Percentiles rank a stretch among this genome's conserved stretches.
phyloP scores from a whole-genome alignment of 2,329 filamentous ascomycete species.

The Sporothrix dimorphospora region DNA sequence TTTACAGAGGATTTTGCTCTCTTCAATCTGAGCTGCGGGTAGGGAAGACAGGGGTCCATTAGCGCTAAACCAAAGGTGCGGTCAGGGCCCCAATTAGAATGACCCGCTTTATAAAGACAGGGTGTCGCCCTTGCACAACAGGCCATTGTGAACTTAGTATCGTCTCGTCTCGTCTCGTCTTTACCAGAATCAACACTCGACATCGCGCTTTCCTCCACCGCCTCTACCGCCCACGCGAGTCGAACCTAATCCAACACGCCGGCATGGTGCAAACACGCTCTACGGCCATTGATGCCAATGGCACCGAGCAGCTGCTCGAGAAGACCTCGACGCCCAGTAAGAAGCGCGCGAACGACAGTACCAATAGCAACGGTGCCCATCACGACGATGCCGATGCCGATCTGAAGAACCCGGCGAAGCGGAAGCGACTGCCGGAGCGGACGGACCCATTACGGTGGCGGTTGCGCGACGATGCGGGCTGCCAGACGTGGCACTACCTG shows the following conservation, averaged over 20 bases:
- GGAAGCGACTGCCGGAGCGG: constrained; percentile 43
- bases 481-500: constrained; percentile 94
- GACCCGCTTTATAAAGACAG: constrained; percentile 10
- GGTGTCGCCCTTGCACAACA: background rate
- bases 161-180: background rate
- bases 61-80: background rate
- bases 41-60: constrained; percentile 14
- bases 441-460: constrained; percentile 87
- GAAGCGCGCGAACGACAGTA: constrained; percentile 48
- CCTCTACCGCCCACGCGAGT: background rate
- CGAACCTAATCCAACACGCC: background rate
- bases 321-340: constrained; percentile 26
- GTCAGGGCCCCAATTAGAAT: background rate
- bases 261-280: constrained; percentile 34
- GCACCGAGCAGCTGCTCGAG: constrained; percentile 32
- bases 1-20: background rate
- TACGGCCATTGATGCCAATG: constrained; percentile 38
- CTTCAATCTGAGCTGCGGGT: background rate
- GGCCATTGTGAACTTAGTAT: background rate
- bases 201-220: background rate
- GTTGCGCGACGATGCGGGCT: constrained; percentile 76
- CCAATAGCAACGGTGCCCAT: constrained; percentile 35
- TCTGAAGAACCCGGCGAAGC: constrained; percentile 1
- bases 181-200: background rate
- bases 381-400: background rate